Conservation (phyloP, 2,329 filamentous ascomycete genomes). For the Pestalotiopsis fici region DNA sequence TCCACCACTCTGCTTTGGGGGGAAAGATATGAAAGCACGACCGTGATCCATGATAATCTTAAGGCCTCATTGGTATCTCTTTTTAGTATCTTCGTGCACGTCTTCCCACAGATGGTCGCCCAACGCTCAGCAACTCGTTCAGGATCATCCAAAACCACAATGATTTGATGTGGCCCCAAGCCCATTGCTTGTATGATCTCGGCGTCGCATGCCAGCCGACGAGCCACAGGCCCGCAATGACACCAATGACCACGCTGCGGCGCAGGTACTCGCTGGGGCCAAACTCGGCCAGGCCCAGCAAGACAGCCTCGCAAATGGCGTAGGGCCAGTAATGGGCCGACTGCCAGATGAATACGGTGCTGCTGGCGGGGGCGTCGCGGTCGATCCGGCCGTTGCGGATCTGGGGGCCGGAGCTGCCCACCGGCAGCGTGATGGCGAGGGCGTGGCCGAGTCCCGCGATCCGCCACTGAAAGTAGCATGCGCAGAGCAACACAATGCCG, state of each 20-base stretch:
- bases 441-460: slow-evolving; percentile 15
- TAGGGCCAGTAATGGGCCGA: slow-evolving; percentile 20
- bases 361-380: background rate
- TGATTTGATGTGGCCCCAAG: slow-evolving; percentile 20
- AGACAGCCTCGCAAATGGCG: slow-evolving; percentile 17
- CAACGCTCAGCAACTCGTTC: slow-evolving; percentile 18
- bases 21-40: too few relatives aligned
- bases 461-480: slow-evolving; percentile 28
- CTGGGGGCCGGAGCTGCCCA: background rate
- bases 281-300: slow-evolving; percentile 20
- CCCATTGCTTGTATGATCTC: slow-evolving; percentile 15
- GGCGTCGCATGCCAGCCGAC: slow-evolving; percentile 20
- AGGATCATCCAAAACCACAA: slow-evolving; percentile 13
- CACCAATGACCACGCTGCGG: slow-evolving; percentile 13
- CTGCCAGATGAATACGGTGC: slow-evolving; percentile 17
- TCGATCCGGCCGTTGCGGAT: slow-evolving; percentile 19
- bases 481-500: slow-evolving; percentile 34
- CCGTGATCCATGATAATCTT: too few relatives aligned
- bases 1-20: too few relatives aligned
- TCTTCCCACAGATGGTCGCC: background rate
- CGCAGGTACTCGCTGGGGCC: slow-evolving; percentile 18
- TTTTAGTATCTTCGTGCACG: background rate
- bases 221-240: slow-evolving; percentile 18
- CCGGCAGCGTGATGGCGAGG: slow-evolving; percentile 14
- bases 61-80: background rate